Evolutionary conservation across 441 rosid species (phyloP), one percentile per base, ranked within the genome.

Genomic region (Brassica hybrid): DNA sequence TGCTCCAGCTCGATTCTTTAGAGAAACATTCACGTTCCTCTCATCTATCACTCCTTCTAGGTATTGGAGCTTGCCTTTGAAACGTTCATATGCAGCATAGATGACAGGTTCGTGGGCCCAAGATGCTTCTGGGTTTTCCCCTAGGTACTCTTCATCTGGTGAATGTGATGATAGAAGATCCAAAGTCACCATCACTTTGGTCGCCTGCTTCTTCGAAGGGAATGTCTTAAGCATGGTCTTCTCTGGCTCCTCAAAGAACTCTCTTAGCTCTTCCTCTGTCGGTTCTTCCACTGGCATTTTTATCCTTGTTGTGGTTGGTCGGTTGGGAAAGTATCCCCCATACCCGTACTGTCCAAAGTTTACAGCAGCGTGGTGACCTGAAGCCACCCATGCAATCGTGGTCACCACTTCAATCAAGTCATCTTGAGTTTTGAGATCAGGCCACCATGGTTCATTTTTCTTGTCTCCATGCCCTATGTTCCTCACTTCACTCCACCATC

Each of bases 401-500:
- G 91, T 86, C 63, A 74, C n/a, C 2, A 86, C 79, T 0, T 76
- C 65, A 17, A 85, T 77, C 18, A 91, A 85, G 77, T 91, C 83
- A 10, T 57, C 19, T 0, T 73, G 73, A 34, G 84, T 86, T 36
- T 78, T 76, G 25, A 91, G 82, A 13, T n/a, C 73, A 50, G 76
- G 83, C 83, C 79, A 89, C 92, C 96, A 84, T 63, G 80, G 80
- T 63, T 88, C 92, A 7, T 84, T 71, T 75, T 81, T 32, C 81
- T 89, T 89, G 65, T 90, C 94, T 57, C 84, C 89, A 25, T 94
- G 97, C 7, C 99, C 97, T 23, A 76, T 75, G 11, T 85, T 81
- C 65, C 82, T 82, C 50, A 89, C 84, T 75, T 92, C 97, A 56
- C 69, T 73, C 92, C 97, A 94, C 97, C 99, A 94, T 71, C 80